Conservation (phyloP, 371 early-diverging fungal species). For the Haplosporangium sp. region DNA sequence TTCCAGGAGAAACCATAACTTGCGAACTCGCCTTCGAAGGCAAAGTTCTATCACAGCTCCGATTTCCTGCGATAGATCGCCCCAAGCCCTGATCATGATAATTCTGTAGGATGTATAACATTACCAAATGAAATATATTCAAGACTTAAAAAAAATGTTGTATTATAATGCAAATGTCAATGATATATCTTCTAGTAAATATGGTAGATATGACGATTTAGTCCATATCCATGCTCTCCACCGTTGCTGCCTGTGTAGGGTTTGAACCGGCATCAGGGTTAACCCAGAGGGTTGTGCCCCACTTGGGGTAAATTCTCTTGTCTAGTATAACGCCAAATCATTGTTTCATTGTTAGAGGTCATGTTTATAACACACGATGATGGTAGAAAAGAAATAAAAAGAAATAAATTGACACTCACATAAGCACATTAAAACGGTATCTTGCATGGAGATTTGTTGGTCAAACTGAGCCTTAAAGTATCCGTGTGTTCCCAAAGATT, state of each 20-base stretch:
- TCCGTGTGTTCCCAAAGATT: slow-evolving; percentile 96
- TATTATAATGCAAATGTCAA: slow-evolving; percentile 19
- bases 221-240: slow-evolving; percentile 51
- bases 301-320: slow-evolving; percentile 96
- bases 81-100: slow-evolving; percentile 1
- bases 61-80: slow-evolving; percentile 37
- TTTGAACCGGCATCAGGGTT: slow-evolving; percentile 52
- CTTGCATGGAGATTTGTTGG: slow-evolving; percentile 90
- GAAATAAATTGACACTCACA: slow-evolving; percentile 52
- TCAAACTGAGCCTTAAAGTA: slow-evolving; percentile 93
- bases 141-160: background rate
- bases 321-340: slow-evolving; percentile 39
- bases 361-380: background rate
- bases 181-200: slow-evolving; percentile 7
- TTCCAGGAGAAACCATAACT: slow-evolving; percentile 80
- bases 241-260: slow-evolving; percentile 13
- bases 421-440: slow-evolving; percentile 93
- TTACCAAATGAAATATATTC: too few species aligned
- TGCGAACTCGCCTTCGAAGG: slow-evolving; percentile 29
- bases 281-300: slow-evolving; percentile 72
- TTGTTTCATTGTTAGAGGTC: background rate
- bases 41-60: slow-evolving; percentile 30
- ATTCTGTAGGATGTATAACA: background rate
- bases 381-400: background rate
- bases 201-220: slow-evolving; percentile 8